These are phyloP conservation scores for Chenopodium formosanum DNA, from an alignment of 148 eudicot species.

Conservation along the genomic window DNA sequence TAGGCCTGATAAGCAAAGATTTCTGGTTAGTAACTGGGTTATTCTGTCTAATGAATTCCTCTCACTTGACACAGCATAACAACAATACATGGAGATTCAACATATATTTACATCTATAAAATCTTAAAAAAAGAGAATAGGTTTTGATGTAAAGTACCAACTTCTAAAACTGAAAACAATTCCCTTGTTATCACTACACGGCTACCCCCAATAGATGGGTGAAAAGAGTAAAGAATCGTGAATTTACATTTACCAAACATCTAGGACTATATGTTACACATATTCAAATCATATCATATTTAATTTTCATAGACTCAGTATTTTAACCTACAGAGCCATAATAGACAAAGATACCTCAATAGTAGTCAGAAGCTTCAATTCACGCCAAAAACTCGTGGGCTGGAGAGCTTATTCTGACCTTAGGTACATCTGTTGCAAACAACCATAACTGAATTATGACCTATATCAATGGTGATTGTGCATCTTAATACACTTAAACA, in stretches of 20 bases:
- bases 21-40: neutral
- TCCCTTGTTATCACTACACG: neutral
- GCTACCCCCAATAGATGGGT: neutral
- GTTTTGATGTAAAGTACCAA: neutral
- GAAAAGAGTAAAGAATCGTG: neutral
- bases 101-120: neutral
- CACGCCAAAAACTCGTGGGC: neutral
- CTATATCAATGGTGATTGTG: neutral
- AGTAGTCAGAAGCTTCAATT: too few relatives aligned
- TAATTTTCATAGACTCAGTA: neutral
- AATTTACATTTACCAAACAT: neutral
- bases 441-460: neutral
- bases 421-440: neutral
- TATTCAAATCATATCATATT: neutral
- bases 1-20: conserved; percentile 1
- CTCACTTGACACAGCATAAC: neutral
- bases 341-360: neutral
- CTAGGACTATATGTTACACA: neutral
- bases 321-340: neutral
- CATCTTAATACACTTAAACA: neutral
- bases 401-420: neutral
- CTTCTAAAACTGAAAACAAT: too few relatives aligned
- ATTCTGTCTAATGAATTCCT: neutral
- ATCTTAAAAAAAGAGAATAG: too few relatives aligned
- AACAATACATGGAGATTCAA: neutral